Evolutionary conservation across 176 grass and related monocot genomes (phyloP).

Genomic region (Cymbopogon citratus): DNA sequence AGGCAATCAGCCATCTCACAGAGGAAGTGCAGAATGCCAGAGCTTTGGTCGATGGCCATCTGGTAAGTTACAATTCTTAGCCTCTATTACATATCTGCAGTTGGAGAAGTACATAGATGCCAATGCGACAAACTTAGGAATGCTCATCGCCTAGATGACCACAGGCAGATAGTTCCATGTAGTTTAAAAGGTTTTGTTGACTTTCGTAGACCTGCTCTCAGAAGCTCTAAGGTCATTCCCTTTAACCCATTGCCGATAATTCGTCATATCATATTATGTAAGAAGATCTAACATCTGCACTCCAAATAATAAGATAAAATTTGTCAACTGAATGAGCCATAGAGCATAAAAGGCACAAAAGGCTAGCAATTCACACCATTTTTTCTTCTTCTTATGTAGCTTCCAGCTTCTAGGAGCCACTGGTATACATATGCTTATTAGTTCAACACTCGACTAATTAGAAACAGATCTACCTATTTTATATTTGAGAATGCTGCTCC

Average conservation of each 20-base stretch:
- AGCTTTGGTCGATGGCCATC: slow-evolving; percentile 63
- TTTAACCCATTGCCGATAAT: not conserved
- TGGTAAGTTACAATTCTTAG: slow-evolving; percentile 39
- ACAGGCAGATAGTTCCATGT: not conserved
- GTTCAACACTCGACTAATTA: not conserved
- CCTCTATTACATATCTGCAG: not conserved
- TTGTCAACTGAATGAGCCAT: not conserved
- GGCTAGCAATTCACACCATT: not conserved
- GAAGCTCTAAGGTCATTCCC: not conserved
- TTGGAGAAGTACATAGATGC: slow-evolving; percentile 6
- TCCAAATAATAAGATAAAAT: not conserved
- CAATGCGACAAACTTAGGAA: not conserved
- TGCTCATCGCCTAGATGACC: not conserved
- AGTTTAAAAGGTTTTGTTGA: not conserved
- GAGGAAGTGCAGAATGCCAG: slow-evolving; percentile 74
- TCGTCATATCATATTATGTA: not conserved
- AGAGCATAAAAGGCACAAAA: not conserved
- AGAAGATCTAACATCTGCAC: not conserved
- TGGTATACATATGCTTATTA: not conserved
- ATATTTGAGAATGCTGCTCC: not conserved
- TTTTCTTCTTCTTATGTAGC: not conserved
- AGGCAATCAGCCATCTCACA: slow-evolving; percentile 62
- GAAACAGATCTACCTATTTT: not conserved
- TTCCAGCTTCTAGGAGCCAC: not conserved
- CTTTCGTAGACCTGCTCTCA: not conserved